phyloP scores from a whole-genome alignment of 257 asterid genomes.

The Solanum infundibuliforme region DNA sequence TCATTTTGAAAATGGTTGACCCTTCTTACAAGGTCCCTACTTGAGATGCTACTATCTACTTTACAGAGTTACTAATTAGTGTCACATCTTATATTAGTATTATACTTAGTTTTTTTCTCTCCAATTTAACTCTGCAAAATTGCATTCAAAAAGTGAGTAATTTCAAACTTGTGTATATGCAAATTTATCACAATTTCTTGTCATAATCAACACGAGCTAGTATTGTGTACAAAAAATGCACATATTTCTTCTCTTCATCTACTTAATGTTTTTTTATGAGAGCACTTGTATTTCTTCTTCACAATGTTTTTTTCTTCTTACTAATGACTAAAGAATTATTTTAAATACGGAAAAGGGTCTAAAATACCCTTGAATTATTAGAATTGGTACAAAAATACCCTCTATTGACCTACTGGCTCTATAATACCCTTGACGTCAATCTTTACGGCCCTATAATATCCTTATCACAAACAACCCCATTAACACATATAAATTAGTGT shows the following conservation, averaged over 20 bases:
- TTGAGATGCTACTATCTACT: not conserved
- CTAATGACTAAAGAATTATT: not conserved
- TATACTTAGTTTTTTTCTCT: not conserved
- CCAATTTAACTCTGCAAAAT: not conserved
- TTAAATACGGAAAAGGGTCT: not conserved
- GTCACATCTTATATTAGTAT: not conserved
- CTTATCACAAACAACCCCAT: too few relatives aligned
- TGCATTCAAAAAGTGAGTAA: not conserved
- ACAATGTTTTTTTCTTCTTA: too few relatives aligned
- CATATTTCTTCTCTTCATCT: not conserved
- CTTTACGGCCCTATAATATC: too few relatives aligned
- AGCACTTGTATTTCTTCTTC: too few relatives aligned
- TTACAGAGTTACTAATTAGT: not conserved
- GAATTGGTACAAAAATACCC: too few relatives aligned
- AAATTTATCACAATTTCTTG: not conserved
- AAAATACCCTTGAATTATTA: too few relatives aligned
- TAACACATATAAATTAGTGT: too few relatives aligned
- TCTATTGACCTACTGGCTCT: too few relatives aligned
- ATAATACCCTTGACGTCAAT: too few relatives aligned
- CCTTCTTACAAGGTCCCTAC: slow-evolving; percentile 60
- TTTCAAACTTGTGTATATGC: not conserved
- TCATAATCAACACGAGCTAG: not conserved
- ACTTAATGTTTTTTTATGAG: too few relatives aligned
- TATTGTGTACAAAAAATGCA: not conserved
- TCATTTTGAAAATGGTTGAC: slow-evolving; percentile 72